Evolutionary conservation across 78 protist genomes (phyloP).

Genomic region (Polysphondylium violaceum): DNA sequence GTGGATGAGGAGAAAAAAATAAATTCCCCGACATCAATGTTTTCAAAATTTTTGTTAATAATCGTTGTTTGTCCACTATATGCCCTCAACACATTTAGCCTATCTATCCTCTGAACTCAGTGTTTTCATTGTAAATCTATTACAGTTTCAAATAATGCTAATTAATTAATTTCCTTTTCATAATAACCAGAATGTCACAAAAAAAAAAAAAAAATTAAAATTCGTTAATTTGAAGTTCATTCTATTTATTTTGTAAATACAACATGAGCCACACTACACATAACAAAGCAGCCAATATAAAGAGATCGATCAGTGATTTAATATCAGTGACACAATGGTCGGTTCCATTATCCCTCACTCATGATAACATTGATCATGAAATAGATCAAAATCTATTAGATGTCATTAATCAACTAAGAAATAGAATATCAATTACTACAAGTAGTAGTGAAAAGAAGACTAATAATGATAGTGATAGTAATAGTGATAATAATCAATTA

Average conservation of each 20-base stretch:
- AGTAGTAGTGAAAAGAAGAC: background rate
- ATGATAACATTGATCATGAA: slow-evolving; percentile 43
- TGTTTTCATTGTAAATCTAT: too few relatives aligned
- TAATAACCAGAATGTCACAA: too few relatives aligned
- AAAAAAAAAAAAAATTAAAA: too few relatives aligned
- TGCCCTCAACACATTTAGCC: too few relatives aligned
- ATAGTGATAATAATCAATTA: background rate
- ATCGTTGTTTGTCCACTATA: too few relatives aligned
- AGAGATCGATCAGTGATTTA: background rate
- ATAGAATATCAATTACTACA: background rate
- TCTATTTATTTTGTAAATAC: background rate
- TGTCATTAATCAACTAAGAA: background rate
- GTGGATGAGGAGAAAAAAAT: too few relatives aligned
- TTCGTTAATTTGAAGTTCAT: background rate
- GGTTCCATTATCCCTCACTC: slow-evolving; percentile 31
- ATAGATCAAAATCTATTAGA: slow-evolving; percentile 18
- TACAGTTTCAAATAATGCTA: too few relatives aligned
- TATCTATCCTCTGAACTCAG: too few relatives aligned
- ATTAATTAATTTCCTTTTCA: too few relatives aligned
- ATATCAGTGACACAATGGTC: slow-evolving; percentile 36
- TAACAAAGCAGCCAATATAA: slow-evolving; percentile 29
- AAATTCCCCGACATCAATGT: too few relatives aligned
- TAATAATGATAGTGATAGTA: background rate
- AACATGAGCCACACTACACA: slow-evolving; percentile 3
- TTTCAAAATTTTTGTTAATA: too few relatives aligned